phyloP scores from a whole-genome alignment of 805 yeast genomes.

The Grigorovia transvaalensis region DNA sequence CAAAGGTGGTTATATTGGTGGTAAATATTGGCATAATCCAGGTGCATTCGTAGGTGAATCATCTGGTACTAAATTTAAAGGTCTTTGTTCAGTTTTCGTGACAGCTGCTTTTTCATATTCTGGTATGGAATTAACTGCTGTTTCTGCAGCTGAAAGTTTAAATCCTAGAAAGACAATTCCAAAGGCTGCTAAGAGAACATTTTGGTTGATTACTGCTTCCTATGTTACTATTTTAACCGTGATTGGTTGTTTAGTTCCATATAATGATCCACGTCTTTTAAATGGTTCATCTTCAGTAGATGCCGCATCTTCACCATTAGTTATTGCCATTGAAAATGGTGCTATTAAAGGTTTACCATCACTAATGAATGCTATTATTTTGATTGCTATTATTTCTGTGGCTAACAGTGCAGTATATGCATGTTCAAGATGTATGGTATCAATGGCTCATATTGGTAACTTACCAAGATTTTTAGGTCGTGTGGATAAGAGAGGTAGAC shows the following conservation, averaged over 20 bases:
- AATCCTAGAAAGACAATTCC: constrained; percentile 62
- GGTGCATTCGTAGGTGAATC: constrained; percentile 51
- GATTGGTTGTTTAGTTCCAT: constrained; percentile 63
- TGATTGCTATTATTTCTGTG: constrained; percentile 60
- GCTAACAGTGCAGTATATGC: constrained; percentile 67
- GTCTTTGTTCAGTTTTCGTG: constrained; percentile 43
- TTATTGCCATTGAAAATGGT: constrained; percentile 58
- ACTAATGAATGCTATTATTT: constrained; percentile 58
- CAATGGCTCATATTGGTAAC: constrained; percentile 55
- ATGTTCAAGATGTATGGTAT: constrained; percentile 57
- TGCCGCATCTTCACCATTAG: constrained; percentile 64
- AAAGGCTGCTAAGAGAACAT: constrained; percentile 67
- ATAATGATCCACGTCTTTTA: constrained; percentile 37
- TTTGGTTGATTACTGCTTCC: constrained; percentile 69
- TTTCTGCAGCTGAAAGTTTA: constrained; percentile 68
- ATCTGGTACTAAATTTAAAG: constrained; percentile 35
- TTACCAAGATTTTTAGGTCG: constrained; percentile 54
- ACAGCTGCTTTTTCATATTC: constrained; percentile 58
- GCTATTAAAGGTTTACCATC: constrained; percentile 59
- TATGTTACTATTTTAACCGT: constrained; percentile 50
- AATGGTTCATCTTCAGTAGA: constrained; percentile 41
- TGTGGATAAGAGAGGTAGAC: constrained; percentile 72
- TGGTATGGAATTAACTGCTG: constrained; percentile 64
- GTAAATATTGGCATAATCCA: constrained; percentile 38
- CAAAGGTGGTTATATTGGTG: constrained; percentile 34